Percentiles rank a stretch among this genome's conserved stretches.
phyloP scores from a whole-genome alignment of 768 basidiomycete genomes.

The Favolaschia claudopus region DNA sequence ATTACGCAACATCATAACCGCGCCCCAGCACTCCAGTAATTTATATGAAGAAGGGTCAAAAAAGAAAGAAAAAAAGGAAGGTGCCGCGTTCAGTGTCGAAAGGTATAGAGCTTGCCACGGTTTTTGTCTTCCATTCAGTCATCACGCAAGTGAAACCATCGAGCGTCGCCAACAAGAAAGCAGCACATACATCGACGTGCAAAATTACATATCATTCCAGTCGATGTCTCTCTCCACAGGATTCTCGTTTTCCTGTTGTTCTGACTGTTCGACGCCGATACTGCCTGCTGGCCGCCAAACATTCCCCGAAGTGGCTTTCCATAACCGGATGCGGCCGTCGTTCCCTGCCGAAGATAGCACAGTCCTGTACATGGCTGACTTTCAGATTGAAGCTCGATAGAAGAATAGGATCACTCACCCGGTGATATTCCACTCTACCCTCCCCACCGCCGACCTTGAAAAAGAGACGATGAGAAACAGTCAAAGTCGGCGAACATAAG shows the following conservation, averaged over 20 bases:
- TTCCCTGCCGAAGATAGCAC: constrained; percentile 86
- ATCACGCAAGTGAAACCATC: too few species aligned
- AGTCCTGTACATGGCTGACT: constrained; percentile 60
- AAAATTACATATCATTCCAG: constrained; percentile 49
- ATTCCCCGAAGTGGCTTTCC: constrained; percentile 85
- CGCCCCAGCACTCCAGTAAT: too few species aligned
- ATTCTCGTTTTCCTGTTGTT: constrained; percentile 38
- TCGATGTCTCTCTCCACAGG: constrained; percentile 47
- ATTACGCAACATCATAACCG: too few species aligned
- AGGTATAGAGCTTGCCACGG: too few species aligned
- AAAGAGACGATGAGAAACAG: neutral
- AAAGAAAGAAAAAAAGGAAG: too few species aligned
- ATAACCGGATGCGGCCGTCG: constrained; percentile 81
- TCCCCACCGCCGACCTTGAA: constrained; percentile 72
- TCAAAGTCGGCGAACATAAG: neutral
- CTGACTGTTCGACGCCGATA: constrained; percentile 80
- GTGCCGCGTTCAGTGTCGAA: too few species aligned
- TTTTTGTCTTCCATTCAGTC: too few species aligned
- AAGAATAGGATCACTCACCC: constrained; percentile 54
- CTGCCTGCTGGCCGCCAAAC: constrained; percentile 88
- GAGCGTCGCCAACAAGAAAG: too few species aligned
- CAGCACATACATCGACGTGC: too few species aligned
- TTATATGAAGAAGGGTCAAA: too few species aligned
- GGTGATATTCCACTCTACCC: constrained; percentile 95
- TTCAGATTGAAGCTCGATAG: constrained; percentile 1